Percentiles rank a stretch among this genome's conserved stretches.
Evolutionary conservation across 441 rosid genomes (phyloP).

Genomic region (Pelargonium fulgidum): DNA sequence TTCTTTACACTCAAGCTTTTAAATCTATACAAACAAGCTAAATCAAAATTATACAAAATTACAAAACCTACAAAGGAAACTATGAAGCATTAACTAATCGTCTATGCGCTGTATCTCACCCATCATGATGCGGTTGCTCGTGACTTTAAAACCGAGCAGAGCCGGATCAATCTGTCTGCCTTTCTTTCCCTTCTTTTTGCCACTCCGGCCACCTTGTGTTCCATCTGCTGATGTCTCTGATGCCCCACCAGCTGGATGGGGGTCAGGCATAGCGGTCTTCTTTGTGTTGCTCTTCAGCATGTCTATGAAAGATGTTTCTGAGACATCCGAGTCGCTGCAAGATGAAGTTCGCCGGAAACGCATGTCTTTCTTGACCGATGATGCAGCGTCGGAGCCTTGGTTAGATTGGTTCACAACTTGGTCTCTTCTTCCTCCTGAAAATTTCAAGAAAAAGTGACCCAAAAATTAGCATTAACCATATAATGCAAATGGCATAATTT

Average conservation of each 20-base stretch:
- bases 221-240: slow-evolving; percentile 26
- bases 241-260: slow-evolving; percentile 11
- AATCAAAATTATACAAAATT: too few relatives aligned
- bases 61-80: too few relatives aligned
- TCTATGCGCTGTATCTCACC: slow-evolving; percentile 42
- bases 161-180: slow-evolving; percentile 44
- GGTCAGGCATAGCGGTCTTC: slow-evolving; percentile 30
- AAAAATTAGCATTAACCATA: too few relatives aligned
- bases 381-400: slow-evolving; percentile 20
- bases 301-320: slow-evolving; percentile 58
- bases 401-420: slow-evolving; percentile 20
- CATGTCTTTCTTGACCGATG: slow-evolving; percentile 34
- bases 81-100: slow-evolving; percentile 18
- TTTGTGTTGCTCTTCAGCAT: slow-evolving; percentile 47
- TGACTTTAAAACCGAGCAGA: slow-evolving; percentile 42
- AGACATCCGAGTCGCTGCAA: slow-evolving; percentile 29
- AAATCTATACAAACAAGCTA: too few relatives aligned
- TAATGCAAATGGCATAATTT: too few relatives aligned
- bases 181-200: slow-evolving; percentile 44
- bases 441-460: background rate
- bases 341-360: slow-evolving; percentile 33
- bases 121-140: slow-evolving; percentile 49
- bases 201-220: slow-evolving; percentile 25
- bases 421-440: slow-evolving; percentile 27
- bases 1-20: too few relatives aligned